Base-by-base conservation (phyloP, 2,329 filamentous ascomycete species). In the Calonectria crousiana region DNA sequence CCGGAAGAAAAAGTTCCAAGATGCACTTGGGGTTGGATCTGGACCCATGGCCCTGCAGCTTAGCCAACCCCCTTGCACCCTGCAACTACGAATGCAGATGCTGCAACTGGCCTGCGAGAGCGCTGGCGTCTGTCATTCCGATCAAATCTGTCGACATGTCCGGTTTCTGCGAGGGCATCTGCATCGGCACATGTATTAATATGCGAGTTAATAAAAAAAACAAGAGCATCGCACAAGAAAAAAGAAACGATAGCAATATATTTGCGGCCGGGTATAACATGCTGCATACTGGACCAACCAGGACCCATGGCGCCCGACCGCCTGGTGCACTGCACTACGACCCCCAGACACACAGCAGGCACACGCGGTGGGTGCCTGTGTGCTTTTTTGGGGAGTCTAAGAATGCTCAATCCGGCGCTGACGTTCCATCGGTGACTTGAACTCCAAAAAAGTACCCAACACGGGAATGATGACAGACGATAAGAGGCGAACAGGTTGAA, bases 241-340 rank as follows among this genome's bases (percentile, higher is more conserved):
- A 56, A 52, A 69, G 60, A 30, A 32, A 64, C 14, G 18, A 30
- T 2, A 58, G 23, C n/a, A 64, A 64, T 51, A 8, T 28, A 60
- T 60, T 36, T 44, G 18, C 36, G 23, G 51, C 49, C 18, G 30
- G 38, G 30, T 60, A 30, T 23, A 60, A 26, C 28, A 32, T 18
- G 38, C 16, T 69, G 32, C 53, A 34, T 62, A 38, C 66, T 69
- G 38, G 71, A 66, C 66, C 67, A 69, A 66, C 68, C 51, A 66
- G 71, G 71, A 66, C 38, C 71, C 66, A 56, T 30, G 36, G 51
- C 58, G 66, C 58, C 66, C 58, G 53, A 62, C 53, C 65, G 44
- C 53, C 34, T n/a, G 64, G n/a, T 49, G 18, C 38, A 36, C 41
- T 30, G 18, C 38, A 36, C 41, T 30, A 49, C 26, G 4, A 56